Percentiles rank a stretch among this genome's conserved stretches.
Conservation (phyloP, 768 basidiomycete species). For the Paxillus ammoniavirescens region DNA sequence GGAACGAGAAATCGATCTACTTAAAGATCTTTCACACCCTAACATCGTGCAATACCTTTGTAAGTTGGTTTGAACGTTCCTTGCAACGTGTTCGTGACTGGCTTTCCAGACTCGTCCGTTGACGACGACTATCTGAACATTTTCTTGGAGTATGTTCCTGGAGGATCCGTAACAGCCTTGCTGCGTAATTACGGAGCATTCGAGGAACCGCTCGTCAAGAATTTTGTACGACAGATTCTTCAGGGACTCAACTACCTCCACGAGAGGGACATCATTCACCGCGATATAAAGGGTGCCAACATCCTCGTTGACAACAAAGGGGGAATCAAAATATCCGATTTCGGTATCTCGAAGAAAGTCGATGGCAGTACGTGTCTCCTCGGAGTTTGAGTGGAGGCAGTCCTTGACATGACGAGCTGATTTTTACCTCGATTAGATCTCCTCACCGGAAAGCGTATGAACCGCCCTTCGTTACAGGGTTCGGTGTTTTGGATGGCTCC, state of each 20-base stretch:
- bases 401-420: slow-evolving; percentile 17
- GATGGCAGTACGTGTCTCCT: slow-evolving; percentile 75
- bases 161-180: slow-evolving; percentile 88
- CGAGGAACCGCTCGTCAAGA: slow-evolving; percentile 87
- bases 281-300: slow-evolving; percentile 98
- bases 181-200: slow-evolving; percentile 92
- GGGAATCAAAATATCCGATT: slow-evolving; percentile 95
- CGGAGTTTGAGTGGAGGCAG: slow-evolving; percentile 26
- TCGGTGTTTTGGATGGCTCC: slow-evolving; percentile 99
- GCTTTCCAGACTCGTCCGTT: slow-evolving; percentile 76
- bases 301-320: slow-evolving; percentile 98
- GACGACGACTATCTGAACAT: slow-evolving; percentile 93
- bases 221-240: slow-evolving; percentile 90
- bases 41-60: slow-evolving; percentile 99
- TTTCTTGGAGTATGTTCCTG: slow-evolving; percentile 95
- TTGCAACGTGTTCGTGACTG: background rate
- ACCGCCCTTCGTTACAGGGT: slow-evolving; percentile 93
- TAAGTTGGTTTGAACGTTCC: slow-evolving; percentile 38
- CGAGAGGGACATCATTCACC: slow-evolving; percentile 91
- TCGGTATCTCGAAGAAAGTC: slow-evolving; percentile 96
- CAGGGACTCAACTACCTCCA: slow-evolving; percentile 89
- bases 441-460: slow-evolving; percentile 62
- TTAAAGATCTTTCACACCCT: slow-evolving; percentile 89
- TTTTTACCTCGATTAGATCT: slow-evolving; percentile 30
- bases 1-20: slow-evolving; percentile 90